A percentile compares a stretch with the other conserved stretches of the same genome.
Conservation (phyloP, 192 early-diverging fungal genomes). For the Spizellomyces punctatus region DNA sequence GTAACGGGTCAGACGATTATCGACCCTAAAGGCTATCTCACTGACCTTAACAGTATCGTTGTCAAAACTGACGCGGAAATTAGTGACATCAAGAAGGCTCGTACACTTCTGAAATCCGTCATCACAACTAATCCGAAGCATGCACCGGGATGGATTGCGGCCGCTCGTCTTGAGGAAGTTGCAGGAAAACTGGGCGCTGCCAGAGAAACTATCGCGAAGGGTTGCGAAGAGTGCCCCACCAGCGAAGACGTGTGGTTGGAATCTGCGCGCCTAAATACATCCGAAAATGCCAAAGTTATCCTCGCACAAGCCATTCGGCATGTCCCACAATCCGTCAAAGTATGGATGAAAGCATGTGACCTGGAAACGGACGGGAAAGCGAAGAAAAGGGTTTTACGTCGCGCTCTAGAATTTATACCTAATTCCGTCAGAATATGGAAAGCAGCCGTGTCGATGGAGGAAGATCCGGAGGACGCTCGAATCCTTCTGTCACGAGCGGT, state of each 20-base stretch:
- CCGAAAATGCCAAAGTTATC: conserved; percentile 84
- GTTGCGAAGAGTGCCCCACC: conserved; percentile 92
- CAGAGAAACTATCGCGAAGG: conserved; percentile 82
- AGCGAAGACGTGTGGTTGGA: conserved; percentile 98
- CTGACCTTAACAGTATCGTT: conserved; percentile 82
- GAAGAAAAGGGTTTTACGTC: conserved; percentile 81
- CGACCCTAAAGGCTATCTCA: conserved; percentile 95
- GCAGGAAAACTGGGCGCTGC: conserved; percentile 84
- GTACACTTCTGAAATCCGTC: conserved; percentile 85
- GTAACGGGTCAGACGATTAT: conserved; percentile 82
- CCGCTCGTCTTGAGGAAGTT: conserved; percentile 93
- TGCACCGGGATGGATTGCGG: conserved; percentile 97
- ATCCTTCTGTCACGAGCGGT: conserved; percentile 91
- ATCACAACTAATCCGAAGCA: conserved; percentile 94
- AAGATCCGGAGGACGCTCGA: conserved; percentile 88
- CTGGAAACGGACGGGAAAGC: conserved; percentile 78
- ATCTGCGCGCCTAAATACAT: conserved; percentile 83
- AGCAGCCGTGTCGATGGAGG: conserved; percentile 86
- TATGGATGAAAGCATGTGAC: conserved; percentile 88
- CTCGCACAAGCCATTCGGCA: conserved; percentile 88
- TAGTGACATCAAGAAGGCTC: conserved; percentile 87
- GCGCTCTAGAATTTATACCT: conserved; percentile 93
- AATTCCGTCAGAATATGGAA: conserved; percentile 93
- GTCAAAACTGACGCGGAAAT: conserved; percentile 82
- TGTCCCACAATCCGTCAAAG: conserved; percentile 87